Conservation (phyloP, 2,329 filamentous ascomycete species). For the Pseudogymnoascus pannorum region DNA sequence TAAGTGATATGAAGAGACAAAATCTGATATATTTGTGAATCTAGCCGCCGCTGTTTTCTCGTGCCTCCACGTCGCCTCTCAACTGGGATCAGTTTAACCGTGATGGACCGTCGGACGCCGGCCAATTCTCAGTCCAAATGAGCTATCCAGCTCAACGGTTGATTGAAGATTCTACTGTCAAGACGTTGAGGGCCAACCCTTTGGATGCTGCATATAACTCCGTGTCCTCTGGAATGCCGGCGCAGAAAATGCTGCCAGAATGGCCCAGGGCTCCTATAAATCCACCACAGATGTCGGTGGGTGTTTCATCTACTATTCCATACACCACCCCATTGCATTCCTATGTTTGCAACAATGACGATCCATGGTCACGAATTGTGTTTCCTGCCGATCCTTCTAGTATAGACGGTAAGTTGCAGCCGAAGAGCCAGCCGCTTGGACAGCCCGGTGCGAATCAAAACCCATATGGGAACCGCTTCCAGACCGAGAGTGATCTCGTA, state of each 20-base stretch:
- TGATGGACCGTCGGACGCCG: neutral
- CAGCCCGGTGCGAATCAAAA: neutral
- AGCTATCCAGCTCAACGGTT: neutral
- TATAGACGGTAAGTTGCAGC: neutral
- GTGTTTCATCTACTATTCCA: constrained; percentile 2
- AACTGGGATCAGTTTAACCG: neutral
- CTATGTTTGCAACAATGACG: neutral
- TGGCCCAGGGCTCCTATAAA: neutral
- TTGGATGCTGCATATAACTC: neutral
- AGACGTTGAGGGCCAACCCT: neutral
- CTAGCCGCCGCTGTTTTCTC: neutral
- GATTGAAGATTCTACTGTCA: neutral
- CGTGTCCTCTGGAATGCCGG: neutral
- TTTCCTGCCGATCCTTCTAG: neutral
- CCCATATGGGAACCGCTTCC: neutral
- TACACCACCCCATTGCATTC: neutral
- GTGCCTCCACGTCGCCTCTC: neutral
- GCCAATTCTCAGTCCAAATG: neutral
- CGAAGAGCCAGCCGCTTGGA: neutral
- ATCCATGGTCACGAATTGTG: neutral
- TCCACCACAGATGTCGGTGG: neutral
- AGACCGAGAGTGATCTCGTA: neutral
- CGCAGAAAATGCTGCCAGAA: neutral
- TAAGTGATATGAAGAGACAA: neutral
- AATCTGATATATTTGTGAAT: neutral